Evolutionary conservation across 1,139 yeast genomes (phyloP), one percentile per base, ranked within the genome.

Genomic region (Protomyces inundatus): DNA sequence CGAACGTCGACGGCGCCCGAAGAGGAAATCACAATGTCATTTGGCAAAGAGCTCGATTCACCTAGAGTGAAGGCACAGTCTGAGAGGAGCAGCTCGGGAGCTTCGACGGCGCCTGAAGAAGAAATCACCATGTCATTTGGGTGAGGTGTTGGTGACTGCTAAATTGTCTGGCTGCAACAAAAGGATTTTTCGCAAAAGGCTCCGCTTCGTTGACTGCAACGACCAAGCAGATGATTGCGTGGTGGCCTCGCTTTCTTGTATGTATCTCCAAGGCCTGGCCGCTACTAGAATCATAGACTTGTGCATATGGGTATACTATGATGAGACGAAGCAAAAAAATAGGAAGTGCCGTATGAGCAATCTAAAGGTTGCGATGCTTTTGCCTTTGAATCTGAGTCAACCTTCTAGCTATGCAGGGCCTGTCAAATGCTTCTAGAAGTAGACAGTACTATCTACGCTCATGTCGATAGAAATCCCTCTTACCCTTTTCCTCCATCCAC

Each of bases 401-500:
- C 16, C 48, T 23, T 23, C 23, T 23, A 23, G 23, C 23, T 23
- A 23, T 23, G 23, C 23, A 23, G 23, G 23, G 23, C 23, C 23
- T 23, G 23, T 23, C 23, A 23, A 23, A 23, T 1, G 23, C 23
- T 23, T 23, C 23, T 23, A 23, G 23, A 2, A 23, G 23, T 2
- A 23, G 2, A 23, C 23, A 23, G 23, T 23, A 6, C 23, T 16
- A 42, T 42, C 62, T 51, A n/a, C 62, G 51, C 37, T 45, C 74
- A 66, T n/a, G 54, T 6, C 62, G 53, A 39, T 58, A 58, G 45
- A 58, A 58, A 48, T 58, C 72, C 67, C 9, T 71, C 40, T 58
- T 58, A 30, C 64, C 64, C 58, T 60, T 60, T 12, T 45, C 58
- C 46, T 46, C 68, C 77, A 76, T 75, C 69, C 74, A 73, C 51